Percentiles rank a stretch among this genome's conserved stretches.
Evolutionary conservation across 331 rosid genomes (phyloP).

Genomic region (Pyracantha coccinea): DNA sequence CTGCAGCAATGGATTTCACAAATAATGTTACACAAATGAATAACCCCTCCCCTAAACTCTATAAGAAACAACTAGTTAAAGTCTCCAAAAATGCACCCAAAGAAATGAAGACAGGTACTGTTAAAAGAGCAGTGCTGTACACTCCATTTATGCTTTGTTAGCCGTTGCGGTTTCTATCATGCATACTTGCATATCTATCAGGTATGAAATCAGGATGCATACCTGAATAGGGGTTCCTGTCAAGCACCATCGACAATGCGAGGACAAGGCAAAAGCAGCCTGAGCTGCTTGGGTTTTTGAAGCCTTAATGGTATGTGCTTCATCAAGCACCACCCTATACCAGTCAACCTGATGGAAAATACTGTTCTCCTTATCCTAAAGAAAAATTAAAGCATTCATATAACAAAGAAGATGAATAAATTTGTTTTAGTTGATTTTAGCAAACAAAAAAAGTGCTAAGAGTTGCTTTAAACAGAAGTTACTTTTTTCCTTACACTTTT

Average conservation of each 20-base stretch:
- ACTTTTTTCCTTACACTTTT: conserved; percentile 45
- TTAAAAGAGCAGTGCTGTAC: neutral
- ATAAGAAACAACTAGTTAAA: neutral
- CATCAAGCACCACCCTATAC: conserved; percentile 90
- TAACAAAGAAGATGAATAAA: neutral
- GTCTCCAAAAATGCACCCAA: neutral
- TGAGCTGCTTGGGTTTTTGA: conserved; percentile 48
- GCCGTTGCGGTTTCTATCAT: neutral
- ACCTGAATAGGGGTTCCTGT: conserved; percentile 98
- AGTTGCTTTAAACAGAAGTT: neutral
- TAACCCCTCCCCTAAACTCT: neutral
- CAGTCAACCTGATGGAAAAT: conserved; percentile 64
- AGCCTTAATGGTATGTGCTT: conserved; percentile 82
- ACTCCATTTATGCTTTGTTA: neutral
- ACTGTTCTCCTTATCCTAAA: conserved; percentile 54
- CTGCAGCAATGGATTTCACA: conserved; percentile 38
- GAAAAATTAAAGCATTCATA: neutral
- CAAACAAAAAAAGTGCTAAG: conserved; percentile 1
- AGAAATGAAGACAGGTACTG: neutral
- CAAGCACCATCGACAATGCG: conserved; percentile 86
- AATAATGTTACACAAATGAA: neutral
- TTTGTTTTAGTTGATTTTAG: too few species aligned
- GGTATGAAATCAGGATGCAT: conserved; percentile 3
- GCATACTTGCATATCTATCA: neutral
- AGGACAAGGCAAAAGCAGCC: conserved; percentile 59